Evolutionary conservation across 2,329 filamentous ascomycete genomes (phyloP).

Genomic region (Pseudogymnoascus sp.): DNA sequence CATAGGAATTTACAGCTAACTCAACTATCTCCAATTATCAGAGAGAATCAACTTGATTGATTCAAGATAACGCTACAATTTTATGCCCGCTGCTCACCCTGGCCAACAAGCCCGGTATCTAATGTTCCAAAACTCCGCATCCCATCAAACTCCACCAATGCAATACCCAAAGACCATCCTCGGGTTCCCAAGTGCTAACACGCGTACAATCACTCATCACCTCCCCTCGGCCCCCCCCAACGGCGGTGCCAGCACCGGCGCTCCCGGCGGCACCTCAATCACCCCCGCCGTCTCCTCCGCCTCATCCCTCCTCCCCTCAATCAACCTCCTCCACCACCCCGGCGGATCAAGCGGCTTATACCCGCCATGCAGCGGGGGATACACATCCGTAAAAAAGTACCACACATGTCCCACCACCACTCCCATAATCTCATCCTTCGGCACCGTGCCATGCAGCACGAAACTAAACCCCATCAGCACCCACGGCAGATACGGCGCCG

Average conservation of each 20-base stretch:
- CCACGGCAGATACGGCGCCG: constrained; percentile 92
- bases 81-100: not conserved
- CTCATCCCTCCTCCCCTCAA: not conserved
- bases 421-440: constrained; percentile 94
- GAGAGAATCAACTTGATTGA: not conserved
- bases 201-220: not conserved
- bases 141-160: constrained; percentile 1
- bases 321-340: constrained; percentile 64
- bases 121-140: not conserved
- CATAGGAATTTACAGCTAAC: not conserved
- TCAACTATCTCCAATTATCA: not conserved
- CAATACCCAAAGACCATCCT: not conserved
- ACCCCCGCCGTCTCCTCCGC: not conserved
- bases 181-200: not conserved
- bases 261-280: not conserved
- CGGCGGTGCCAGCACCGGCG: not conserved
- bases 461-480: constrained; percentile 90
- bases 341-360: constrained; percentile 84
- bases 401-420: constrained; percentile 92
- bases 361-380: constrained; percentile 81
- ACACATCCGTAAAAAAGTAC: constrained; percentile 98
- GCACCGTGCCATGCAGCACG: constrained; percentile 80
- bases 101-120: not conserved
- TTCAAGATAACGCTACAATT: not conserved
- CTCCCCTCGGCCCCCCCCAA: not conserved